These are phyloP conservation scores for Kuraishia floccosa DNA, from an alignment of 805 yeast species.

Conservation along the genomic window DNA sequence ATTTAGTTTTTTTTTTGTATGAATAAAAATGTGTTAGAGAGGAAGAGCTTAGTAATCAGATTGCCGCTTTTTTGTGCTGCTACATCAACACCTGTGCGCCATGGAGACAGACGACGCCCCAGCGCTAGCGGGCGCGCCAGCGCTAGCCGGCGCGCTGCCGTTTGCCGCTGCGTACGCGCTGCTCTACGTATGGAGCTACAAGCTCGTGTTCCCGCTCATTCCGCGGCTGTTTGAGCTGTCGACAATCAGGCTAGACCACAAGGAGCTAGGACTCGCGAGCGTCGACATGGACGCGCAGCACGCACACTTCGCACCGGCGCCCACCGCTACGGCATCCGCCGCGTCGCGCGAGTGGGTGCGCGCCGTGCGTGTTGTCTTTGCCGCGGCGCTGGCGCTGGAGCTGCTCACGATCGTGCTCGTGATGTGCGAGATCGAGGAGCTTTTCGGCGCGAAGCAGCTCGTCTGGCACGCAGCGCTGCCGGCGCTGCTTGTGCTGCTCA, in stretches of 20 bases:
- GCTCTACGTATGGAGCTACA: conserved; percentile 3
- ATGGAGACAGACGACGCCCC: no score
- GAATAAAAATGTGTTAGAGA: no score
- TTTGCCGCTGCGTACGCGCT: conserved; percentile 1
- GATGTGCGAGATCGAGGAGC: conserved; percentile 14
- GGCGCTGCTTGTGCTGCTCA: conserved; percentile 23
- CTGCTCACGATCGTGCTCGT: conserved; percentile 16
- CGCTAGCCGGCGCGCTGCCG: neutral
- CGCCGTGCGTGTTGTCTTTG: neutral
- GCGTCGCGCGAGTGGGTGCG: neutral
- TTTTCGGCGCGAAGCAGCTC: conserved; percentile 15
- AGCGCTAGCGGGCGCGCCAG: no score
- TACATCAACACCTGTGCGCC: no score
- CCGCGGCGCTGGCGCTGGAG: conserved; percentile 12
- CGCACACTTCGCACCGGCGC: neutral
- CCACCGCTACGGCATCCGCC: neutral
- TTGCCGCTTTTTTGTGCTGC: no score
- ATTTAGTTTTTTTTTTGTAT: no score
- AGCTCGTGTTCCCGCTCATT: conserved; percentile 4
- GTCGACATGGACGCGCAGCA: neutral
- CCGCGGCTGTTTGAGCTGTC: conserved; percentile 7
- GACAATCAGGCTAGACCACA: conserved; percentile 3
- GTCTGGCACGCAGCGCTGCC: conserved; percentile 28
- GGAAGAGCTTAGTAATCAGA: no score
- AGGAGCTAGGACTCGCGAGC: conserved; percentile 3